Percentiles rank a stretch among this genome's conserved stretches.
Conservation (phyloP, 352 stramenopile species). For the Phytophthora macrochlamydospora region DNA sequence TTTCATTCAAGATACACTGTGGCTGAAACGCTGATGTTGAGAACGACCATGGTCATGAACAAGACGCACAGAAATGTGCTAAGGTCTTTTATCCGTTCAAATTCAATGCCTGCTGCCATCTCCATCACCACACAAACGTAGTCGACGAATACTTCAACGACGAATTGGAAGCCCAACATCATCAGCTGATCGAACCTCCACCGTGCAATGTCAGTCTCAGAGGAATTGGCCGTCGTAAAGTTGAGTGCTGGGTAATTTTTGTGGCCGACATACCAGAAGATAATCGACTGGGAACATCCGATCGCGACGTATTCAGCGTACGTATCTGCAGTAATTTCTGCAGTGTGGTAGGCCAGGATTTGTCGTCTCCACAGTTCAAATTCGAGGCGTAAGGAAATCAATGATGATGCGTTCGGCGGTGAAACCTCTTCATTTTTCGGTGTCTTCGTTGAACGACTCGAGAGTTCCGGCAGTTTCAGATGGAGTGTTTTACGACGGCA, state of each 20-base stretch:
- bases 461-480: not conserved
- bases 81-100: slow-evolving; percentile 17
- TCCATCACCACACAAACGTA: slow-evolving; percentile 26
- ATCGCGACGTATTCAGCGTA: slow-evolving; percentile 54
- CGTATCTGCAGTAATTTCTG: slow-evolving; percentile 39
- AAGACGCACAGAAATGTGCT: slow-evolving; percentile 28
- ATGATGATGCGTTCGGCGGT: not conserved
- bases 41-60: slow-evolving; percentile 32
- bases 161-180: slow-evolving; percentile 17
- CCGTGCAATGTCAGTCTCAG: not conserved
- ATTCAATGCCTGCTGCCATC: slow-evolving; percentile 25
- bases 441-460: too few species aligned
- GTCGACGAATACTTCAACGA: slow-evolving; percentile 25
- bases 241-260: slow-evolving; percentile 29
- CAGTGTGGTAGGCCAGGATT: slow-evolving; percentile 30
- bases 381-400: not conserved
- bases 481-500: slow-evolving; percentile 5
- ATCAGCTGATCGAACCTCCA: slow-evolving; percentile 13
- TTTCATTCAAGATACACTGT: slow-evolving; percentile 25
- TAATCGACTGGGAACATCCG: slow-evolving; percentile 32
- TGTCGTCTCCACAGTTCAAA: slow-evolving; percentile 15
- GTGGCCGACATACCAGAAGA: slow-evolving; percentile 37
- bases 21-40: slow-evolving; percentile 38
- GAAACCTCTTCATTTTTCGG: not conserved
- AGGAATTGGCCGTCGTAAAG: not conserved